Evolutionary conservation across 441 rosid genomes (phyloP).

Genomic region (Sinapis alba): DNA sequence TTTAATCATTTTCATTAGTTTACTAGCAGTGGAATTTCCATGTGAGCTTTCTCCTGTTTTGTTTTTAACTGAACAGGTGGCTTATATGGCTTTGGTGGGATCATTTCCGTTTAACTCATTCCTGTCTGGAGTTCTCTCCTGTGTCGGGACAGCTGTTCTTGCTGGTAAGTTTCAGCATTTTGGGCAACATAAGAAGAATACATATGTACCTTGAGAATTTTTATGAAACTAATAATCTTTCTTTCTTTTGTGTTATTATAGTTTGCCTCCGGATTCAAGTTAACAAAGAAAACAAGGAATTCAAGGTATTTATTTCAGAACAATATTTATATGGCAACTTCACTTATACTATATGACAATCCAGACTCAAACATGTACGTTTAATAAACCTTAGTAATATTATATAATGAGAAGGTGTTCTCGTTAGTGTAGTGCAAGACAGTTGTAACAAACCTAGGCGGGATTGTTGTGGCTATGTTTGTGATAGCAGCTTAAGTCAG

Average conservation of each 20-base stretch:
- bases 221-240: constrained; percentile 8
- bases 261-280: constrained; percentile 98
- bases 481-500: background rate
- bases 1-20: background rate
- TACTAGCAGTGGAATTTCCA: background rate
- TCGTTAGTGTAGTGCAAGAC: constrained; percentile 13
- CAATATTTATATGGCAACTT: background rate
- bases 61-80: constrained; percentile 52
- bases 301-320: constrained; percentile 60
- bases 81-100: constrained; percentile 94
- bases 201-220: background rate
- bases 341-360: background rate
- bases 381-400: background rate
- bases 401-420: background rate
- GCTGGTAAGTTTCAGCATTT: constrained; percentile 62
- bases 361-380: background rate
- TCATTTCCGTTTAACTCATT: constrained; percentile 97
- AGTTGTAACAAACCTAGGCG: background rate
- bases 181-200: background rate
- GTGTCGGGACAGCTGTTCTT: constrained; percentile 91
- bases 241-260: constrained; percentile 34
- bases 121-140: constrained; percentile 92
- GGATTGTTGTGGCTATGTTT: background rate
- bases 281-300: constrained; percentile 98
- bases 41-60: background rate